Base-by-base conservation (phyloP, 2,329 filamentous ascomycete genomes). In the Phyllosticta citrichinensis region DNA sequence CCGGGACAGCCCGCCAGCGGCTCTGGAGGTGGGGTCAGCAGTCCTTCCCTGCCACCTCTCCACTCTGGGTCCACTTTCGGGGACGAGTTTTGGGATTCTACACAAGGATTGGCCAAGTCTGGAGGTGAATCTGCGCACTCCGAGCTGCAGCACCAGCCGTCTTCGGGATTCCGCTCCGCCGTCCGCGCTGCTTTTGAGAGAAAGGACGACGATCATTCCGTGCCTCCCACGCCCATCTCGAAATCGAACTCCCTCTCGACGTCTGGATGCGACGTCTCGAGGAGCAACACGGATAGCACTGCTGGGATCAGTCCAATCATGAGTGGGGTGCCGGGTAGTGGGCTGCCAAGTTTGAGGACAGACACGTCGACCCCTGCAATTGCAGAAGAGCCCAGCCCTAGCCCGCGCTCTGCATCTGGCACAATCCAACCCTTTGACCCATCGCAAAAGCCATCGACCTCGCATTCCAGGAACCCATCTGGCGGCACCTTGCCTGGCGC, bases 181-280 rank as follows among this genome's bases (percentile, higher is more conserved):
- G 85, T 88, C 3, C 77, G 87, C 65, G 81, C 86, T 68, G 85
- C 85, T 17, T 88, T 88, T 67, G 84, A 87, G 67, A 77, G 79
- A 54, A 76, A 73, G 25, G 79, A 84, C 63, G 80, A 80, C 52
- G 76, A 77, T n/a, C n/a, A n/a, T 35, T 78, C 76, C 5, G 74
- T 79, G 52, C 81, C 82, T 3, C 75, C 78, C 10, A 80, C 81
- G 2, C 80, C 81, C 10, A 71, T 78, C 52, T 80, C 80, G 20
- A 74, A 73, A 60, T 73, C 71, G n/a, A 77, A 75, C 58, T 69
- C 69, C 11, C 66, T 68, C 40, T 69, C 68, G 22, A 61, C 60
- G 1, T 68, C 68, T 5, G 70, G 69, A 11, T 73, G 71, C 2
- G 79, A 75, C 51, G 73, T 84, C n/a, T 76, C 73, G 40, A 76